These are phyloP conservation scores for Mycena latifolia DNA, from an alignment of 768 basidiomycete species.

Conservation along the genomic window DNA sequence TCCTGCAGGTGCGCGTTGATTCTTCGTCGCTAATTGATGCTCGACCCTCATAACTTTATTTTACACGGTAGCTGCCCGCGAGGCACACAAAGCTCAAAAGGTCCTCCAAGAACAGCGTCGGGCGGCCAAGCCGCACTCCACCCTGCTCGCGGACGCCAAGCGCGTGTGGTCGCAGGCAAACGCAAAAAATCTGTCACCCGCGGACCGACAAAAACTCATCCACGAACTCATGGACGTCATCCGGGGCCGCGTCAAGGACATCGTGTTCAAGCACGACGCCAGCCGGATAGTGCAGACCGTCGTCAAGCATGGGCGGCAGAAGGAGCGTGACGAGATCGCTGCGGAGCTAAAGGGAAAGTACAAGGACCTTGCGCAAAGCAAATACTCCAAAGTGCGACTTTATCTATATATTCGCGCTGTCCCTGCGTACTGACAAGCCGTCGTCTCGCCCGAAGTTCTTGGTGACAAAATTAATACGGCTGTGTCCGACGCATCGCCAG, in stretches of 20 bases:
- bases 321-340: conserved; percentile 85
- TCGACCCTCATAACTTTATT: conserved; percentile 9
- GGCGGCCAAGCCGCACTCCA: conserved; percentile 83
- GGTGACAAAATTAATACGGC: conserved; percentile 81
- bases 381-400: conserved; percentile 85
- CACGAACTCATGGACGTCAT: conserved; percentile 80
- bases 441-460: conserved; percentile 74
- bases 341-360: conserved; percentile 86
- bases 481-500: conserved; percentile 79
- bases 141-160: conserved; percentile 78
- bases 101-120: conserved; percentile 75
- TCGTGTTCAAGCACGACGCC: conserved; percentile 93
- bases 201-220: conserved; percentile 83
- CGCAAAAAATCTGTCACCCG: conserved; percentile 74
- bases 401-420: not conserved
- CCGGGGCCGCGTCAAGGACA: conserved; percentile 85
- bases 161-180: conserved; percentile 81
- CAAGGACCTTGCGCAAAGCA: conserved; percentile 82
- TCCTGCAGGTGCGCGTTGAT: conserved; percentile 65
- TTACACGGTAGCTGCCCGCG: conserved; percentile 62
- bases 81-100: conserved; percentile 81
- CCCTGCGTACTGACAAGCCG: not conserved
- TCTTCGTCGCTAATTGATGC: conserved; percentile 10
- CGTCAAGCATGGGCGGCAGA: conserved; percentile 83
- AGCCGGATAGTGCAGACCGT: conserved; percentile 87